These are phyloP conservation scores for Fusarium begoniae DNA, from an alignment of 2,329 filamentous ascomycete species.

Conservation along the genomic window DNA sequence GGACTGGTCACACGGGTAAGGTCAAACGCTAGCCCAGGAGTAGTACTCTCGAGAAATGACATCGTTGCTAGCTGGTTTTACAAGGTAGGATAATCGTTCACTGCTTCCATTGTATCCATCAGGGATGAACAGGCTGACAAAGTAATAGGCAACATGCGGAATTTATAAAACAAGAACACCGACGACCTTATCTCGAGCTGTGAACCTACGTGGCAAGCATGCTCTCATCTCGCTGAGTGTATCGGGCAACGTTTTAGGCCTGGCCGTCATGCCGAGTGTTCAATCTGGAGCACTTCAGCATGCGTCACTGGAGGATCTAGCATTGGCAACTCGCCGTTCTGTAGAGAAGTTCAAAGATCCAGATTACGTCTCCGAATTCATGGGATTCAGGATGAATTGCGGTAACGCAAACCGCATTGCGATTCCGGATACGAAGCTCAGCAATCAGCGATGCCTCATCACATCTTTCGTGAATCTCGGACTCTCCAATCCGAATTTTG, in stretches of 20 bases:
- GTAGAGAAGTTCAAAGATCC: neutral
- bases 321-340: neutral
- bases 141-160: accelerated
- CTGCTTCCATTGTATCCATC: accelerated
- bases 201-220: neutral
- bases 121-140: neutral
- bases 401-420: neutral
- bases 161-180: neutral
- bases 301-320: accelerated
- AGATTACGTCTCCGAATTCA: accelerated
- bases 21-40: neutral
- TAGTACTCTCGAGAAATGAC: neutral
- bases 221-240: neutral
- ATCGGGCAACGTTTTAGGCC: neutral
- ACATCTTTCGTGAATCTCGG: neutral
- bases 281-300: neutral
- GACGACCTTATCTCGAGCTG: neutral
- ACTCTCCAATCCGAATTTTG: neutral
- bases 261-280: neutral
- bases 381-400: neutral
- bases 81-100: neutral
- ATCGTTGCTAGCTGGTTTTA: neutral
- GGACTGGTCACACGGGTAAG: neutral
- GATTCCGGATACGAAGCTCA: neutral
- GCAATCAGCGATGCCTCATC: neutral